phyloP scores from a whole-genome alignment of 331 rosid species.

The Spiraea crenata region DNA sequence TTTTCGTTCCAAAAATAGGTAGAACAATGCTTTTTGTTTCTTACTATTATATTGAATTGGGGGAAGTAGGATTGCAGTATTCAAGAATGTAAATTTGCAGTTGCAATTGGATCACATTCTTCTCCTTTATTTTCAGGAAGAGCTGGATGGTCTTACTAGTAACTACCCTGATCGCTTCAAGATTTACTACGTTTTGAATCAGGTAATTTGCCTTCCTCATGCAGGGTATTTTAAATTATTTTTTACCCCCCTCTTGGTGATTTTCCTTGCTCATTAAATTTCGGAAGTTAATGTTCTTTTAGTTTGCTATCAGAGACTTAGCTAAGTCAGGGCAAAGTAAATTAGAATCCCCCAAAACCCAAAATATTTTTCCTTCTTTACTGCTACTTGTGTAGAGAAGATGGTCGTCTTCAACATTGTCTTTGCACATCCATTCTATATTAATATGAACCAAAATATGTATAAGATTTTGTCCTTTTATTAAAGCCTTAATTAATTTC shows the following conservation, averaged over 20 bases:
- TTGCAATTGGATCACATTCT: conserved; percentile 15
- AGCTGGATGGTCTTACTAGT: conserved; percentile 68
- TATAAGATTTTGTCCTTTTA: too few species aligned
- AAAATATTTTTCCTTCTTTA: neutral
- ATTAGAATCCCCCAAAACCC: neutral
- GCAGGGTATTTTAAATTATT: conserved; percentile 4
- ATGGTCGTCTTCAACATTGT: neutral
- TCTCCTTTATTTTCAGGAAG: conserved; percentile 56
- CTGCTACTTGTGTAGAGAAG: neutral
- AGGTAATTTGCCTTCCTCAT: conserved; percentile 46
- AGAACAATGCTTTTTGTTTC: neutral
- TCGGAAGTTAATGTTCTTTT: neutral
- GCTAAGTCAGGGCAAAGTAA: neutral
- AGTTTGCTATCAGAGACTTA: neutral
- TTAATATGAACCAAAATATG: too few species aligned
- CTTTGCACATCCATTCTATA: neutral
- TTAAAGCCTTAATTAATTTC: too few species aligned
- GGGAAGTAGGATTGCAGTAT: neutral
- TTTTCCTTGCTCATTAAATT: neutral
- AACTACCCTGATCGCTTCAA: conserved; percentile 70
- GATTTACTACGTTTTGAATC: conserved; percentile 73
- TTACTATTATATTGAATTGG: neutral
- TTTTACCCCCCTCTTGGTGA: neutral
- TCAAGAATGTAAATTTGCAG: neutral
- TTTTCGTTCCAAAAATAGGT: neutral